Evolutionary conservation across 352 stramenopile species (phyloP).

Genomic region (Pythium periplocum): DNA sequence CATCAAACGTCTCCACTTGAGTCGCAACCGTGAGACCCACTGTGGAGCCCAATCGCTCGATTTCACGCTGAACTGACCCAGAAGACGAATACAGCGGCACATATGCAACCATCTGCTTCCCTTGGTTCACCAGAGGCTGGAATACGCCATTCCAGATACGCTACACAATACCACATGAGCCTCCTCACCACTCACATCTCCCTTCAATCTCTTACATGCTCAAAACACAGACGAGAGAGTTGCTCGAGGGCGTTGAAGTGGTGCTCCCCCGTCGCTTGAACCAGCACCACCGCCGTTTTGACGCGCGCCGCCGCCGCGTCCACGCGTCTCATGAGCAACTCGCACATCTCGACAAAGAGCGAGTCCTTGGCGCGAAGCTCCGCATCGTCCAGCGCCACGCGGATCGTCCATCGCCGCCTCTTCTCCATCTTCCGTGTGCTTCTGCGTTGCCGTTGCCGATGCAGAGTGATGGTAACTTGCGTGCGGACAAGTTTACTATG

Average conservation of each 20-base stretch:
- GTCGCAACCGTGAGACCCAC: conserved; percentile 8
- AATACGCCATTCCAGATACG: conserved; percentile 17
- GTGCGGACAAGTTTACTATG: conserved; percentile 6
- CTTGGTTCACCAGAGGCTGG: neutral
- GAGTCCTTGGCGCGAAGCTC: conserved; percentile 2
- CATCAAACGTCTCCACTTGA: conserved; percentile 9
- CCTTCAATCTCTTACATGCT: conserved; percentile 13
- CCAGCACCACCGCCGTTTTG: conserved; percentile 13
- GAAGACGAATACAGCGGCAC: conserved; percentile 10
- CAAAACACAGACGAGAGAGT: conserved; percentile 19
- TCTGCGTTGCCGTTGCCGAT: conserved; percentile 3
- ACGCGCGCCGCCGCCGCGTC: neutral
- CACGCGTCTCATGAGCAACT: conserved; percentile 10
- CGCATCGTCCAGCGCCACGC: conserved; percentile 14
- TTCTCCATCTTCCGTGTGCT: conserved; percentile 10
- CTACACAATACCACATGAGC: neutral
- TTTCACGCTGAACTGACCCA: conserved; percentile 3
- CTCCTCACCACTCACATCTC: neutral
- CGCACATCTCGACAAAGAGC: conserved; percentile 19
- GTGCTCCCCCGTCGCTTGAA: conserved; percentile 8
- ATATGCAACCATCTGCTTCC: conserved; percentile 22
- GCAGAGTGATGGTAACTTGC: neutral
- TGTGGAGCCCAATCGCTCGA: conserved; percentile 5
- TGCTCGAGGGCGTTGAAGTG: conserved; percentile 31
- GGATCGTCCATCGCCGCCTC: conserved; percentile 15